Evolutionary conservation across 306 rosid species (phyloP), one percentile per base, ranked within the genome.

Genomic region (Trifolium dubium): DNA sequence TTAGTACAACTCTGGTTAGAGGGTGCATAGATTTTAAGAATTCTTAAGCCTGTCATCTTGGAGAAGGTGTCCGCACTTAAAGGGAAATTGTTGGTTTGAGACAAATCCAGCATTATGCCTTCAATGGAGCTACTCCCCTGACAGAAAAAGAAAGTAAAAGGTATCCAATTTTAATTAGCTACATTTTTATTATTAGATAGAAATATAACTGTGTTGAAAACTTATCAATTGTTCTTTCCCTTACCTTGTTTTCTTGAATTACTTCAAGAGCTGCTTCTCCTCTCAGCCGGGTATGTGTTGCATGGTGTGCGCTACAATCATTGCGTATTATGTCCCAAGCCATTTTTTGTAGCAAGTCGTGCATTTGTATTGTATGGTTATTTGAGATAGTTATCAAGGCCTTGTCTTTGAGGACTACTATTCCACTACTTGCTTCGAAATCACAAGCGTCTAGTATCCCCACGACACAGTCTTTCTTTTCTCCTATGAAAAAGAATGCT

Each of bases 341-440:
- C 82, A 77, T 56, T 40, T 69, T 3, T 17, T 77, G 75, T 30
- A 84, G 8, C 34, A 80, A 40, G 32, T 75, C 83, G 37, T 84
- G 91, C 84, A 84, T 85, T n/a, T 47, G 31, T 37, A 83, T 74
- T 5, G 0, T 18, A 2, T 64, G 29, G 9, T 1, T 6, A 28
- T 46, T 2, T 43, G 77, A 53, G 69, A 70, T 59, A 2, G 75
- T 69, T 35, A 83, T 50, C 29, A 83, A n/a, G 47, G 86, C 81
- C 46, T 74, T 79, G 13, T 74, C 35, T 49, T 6, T 28, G 11
- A 83, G 81, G 64, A n/a, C 2, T 0, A 39, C 37, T 32, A 83
- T 5, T 37, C 83, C 86, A n/a, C 5, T 51, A 15, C 2, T 6
- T 10, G 83, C 63, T 0, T 14, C 8, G 14, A 79, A 70, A 13